Conservation (phyloP, 805 yeast species). For the Candida quercuum region DNA sequence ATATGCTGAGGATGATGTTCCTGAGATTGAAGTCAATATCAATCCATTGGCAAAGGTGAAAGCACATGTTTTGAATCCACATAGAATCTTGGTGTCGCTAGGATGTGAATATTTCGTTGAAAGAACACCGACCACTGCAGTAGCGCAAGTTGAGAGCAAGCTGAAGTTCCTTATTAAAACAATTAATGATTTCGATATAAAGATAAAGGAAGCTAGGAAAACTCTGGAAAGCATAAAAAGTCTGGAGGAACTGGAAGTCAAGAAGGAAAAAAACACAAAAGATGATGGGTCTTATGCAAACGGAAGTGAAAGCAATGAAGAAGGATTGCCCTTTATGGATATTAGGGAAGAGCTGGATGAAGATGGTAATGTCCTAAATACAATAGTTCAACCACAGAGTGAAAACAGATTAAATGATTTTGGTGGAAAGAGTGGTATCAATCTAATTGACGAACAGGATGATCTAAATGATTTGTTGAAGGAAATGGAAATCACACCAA, state of each 20-base stretch:
- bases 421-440: constrained; percentile 12
- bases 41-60: constrained; percentile 16
- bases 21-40: constrained; percentile 12
- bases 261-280: background rate
- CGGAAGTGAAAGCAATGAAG: too few relatives aligned
- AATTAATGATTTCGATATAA: constrained; percentile 32
- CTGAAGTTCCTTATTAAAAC: constrained; percentile 30
- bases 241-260: constrained; percentile 11
- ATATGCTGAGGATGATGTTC: constrained; percentile 6
- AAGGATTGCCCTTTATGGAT: constrained; percentile 67
- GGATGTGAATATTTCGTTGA: constrained; percentile 39
- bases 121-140: constrained; percentile 26
- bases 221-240: constrained; percentile 26
- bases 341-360: constrained; percentile 83
- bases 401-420: constrained; percentile 20
- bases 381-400: constrained; percentile 38
- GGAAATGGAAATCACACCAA: constrained; percentile 20
- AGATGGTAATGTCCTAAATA: constrained; percentile 58
- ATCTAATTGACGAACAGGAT: constrained; percentile 11
- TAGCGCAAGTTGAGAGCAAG: constrained; percentile 23
- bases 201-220: constrained; percentile 34
- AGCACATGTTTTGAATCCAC: constrained; percentile 17
- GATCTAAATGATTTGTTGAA: constrained; percentile 26
- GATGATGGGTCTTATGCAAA: constrained; percentile 5
- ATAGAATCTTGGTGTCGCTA: constrained; percentile 26